These are phyloP conservation scores for Dothideomycetes sp. DNA, from an alignment of 2,329 filamentous ascomycete species.

Conservation along the genomic window DNA sequence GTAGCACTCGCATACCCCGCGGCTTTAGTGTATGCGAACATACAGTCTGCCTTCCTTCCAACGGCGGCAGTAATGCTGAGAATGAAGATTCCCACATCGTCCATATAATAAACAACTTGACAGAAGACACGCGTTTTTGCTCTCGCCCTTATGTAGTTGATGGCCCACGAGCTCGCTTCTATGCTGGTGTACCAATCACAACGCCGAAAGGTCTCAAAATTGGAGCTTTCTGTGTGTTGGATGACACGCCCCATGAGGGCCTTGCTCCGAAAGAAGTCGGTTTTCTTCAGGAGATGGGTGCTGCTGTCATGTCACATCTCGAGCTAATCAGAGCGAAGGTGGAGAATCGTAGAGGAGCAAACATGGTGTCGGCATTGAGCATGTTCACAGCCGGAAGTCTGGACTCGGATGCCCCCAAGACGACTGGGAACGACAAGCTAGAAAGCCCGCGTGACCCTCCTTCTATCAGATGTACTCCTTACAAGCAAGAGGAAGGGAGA, in stretches of 20 bases:
- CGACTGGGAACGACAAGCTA: too few species aligned
- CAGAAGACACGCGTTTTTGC: slow-evolving; percentile 27
- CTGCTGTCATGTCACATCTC: slow-evolving; percentile 25
- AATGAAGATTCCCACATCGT: slow-evolving; percentile 17
- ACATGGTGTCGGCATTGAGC: slow-evolving; percentile 18
- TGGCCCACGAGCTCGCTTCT: slow-evolving; percentile 33
- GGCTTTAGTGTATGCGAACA: slow-evolving; percentile 28
- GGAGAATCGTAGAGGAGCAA: slow-evolving; percentile 19
- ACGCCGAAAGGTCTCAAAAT: slow-evolving; percentile 50
- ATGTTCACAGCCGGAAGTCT: slow-evolving; percentile 19
- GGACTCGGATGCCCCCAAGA: too few species aligned
- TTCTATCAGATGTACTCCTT: too few species aligned
- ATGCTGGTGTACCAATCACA: slow-evolving; percentile 53
- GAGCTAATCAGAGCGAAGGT: slow-evolving; percentile 27
- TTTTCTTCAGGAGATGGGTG: slow-evolving; percentile 47
- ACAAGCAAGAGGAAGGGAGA: too few species aligned
- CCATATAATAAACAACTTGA: slow-evolving; percentile 20
- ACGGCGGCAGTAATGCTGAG: slow-evolving; percentile 15
- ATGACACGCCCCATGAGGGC: slow-evolving; percentile 45
- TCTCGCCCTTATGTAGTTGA: slow-evolving; percentile 22
- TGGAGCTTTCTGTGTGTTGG: slow-evolving; percentile 52
- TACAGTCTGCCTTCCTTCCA: slow-evolving; percentile 18
- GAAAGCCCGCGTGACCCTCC: too few species aligned
- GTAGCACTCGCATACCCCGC: slow-evolving; percentile 25
- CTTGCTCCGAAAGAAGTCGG: slow-evolving; percentile 41